Conservation (phyloP, 768 basidiomycete species). For the Suillus luteus region DNA sequence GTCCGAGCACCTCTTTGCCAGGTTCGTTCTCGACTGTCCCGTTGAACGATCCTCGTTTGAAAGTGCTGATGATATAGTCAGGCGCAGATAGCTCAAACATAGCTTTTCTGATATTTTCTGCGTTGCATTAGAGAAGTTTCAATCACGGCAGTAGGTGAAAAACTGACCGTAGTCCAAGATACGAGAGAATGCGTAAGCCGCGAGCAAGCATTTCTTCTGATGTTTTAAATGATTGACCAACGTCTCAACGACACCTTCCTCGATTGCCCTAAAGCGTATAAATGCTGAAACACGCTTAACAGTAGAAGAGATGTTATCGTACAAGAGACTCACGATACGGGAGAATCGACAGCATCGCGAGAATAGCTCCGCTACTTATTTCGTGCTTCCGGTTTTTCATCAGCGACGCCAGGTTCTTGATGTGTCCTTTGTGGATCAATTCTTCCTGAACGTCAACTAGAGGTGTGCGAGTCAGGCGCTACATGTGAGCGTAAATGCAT, state of each 20-base stretch:
- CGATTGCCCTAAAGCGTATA: constrained; percentile 1
- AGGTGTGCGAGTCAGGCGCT: background rate
- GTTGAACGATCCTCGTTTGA: constrained; percentile 4
- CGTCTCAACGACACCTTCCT: constrained; percentile 2
- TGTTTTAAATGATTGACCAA: constrained; percentile 9
- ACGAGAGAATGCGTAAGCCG: constrained; percentile 9
- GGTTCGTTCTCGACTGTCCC: constrained; percentile 11
- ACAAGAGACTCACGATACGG: constrained; percentile 1
- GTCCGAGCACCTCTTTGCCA: constrained; percentile 4
- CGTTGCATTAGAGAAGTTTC: background rate
- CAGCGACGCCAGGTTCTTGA: background rate
- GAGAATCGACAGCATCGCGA: constrained; percentile 6
- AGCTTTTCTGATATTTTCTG: constrained; percentile 4
- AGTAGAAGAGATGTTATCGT: background rate
- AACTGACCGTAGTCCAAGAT: constrained; percentile 4
- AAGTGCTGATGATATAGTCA: constrained; percentile 1
- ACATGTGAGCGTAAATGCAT: background rate
- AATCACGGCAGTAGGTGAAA: background rate
- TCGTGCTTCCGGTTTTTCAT: constrained; percentile 7
- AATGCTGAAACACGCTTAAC: background rate
- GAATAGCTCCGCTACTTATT: constrained; percentile 4
- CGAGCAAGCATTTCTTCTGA: constrained; percentile 2
- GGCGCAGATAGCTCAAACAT: constrained; percentile 2
- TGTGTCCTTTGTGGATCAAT: constrained; percentile 4
- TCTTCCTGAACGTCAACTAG: constrained; percentile 5